phyloP scores from a whole-genome alignment of 1,139 yeast genomes.

The Cylindricascospora bacillispora region DNA sequence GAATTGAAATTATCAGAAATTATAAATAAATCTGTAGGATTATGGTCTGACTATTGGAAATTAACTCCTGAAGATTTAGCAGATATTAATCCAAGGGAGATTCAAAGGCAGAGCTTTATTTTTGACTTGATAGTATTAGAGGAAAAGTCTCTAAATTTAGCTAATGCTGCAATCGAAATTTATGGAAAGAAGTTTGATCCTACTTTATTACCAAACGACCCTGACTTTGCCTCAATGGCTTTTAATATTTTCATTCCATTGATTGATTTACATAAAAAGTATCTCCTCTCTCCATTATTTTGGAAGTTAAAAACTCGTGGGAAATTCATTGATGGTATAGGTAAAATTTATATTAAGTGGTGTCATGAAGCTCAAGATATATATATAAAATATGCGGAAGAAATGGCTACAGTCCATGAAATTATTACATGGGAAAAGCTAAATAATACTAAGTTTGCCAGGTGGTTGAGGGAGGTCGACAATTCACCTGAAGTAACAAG shows the following conservation, averaged over 20 bases:
- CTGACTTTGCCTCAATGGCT: constrained; percentile 48
- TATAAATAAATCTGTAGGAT: constrained; percentile 27
- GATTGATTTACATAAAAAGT: constrained; percentile 43
- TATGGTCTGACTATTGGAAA: constrained; percentile 74
- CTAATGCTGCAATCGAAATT: constrained; percentile 51
- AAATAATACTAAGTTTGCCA: constrained; percentile 36
- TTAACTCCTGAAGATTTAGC: constrained; percentile 44
- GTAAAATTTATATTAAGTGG: constrained; percentile 58
- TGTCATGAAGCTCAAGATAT: constrained; percentile 42
- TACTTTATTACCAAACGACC: constrained; percentile 34
- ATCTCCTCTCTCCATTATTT: constrained; percentile 44
- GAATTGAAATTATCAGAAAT: constrained; percentile 25
- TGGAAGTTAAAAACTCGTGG: constrained; percentile 44
- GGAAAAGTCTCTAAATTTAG: constrained; percentile 59
- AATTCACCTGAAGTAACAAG: constrained; percentile 30
- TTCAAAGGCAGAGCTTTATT: constrained; percentile 60
- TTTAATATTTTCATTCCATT: constrained; percentile 51
- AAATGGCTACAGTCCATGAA: constrained; percentile 38
- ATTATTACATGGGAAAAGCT: constrained; percentile 41
- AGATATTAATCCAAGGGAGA: constrained; percentile 40
- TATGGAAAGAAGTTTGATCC: constrained; percentile 37
- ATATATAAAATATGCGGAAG: constrained; percentile 47
- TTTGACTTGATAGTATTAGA: constrained; percentile 69
- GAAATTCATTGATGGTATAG: constrained; percentile 52
- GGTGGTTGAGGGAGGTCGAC: constrained; percentile 37